A percentile compares a stretch with the other conserved stretches of the same genome.
Evolutionary conservation across 129 eudicot species (phyloP).

Genomic region (Erigeron canadensis): DNA sequence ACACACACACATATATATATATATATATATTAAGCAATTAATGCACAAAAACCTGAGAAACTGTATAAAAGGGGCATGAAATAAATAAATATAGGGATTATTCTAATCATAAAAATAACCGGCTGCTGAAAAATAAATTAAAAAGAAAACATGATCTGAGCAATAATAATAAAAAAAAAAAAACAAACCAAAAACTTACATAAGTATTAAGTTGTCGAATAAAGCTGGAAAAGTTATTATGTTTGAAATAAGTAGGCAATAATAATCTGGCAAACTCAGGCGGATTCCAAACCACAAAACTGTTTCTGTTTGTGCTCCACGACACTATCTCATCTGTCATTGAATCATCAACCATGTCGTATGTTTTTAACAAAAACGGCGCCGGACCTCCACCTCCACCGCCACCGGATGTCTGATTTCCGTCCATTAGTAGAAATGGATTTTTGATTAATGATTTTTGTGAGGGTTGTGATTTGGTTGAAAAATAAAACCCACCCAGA

Average conservation of each 20-base stretch:
- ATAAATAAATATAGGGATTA: too few species aligned
- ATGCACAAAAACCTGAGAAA: background rate
- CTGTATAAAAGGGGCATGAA: too few species aligned
- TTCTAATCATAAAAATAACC: too few species aligned
- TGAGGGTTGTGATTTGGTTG: too few species aligned
- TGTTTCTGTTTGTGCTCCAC: background rate
- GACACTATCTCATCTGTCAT: conserved; percentile 14
- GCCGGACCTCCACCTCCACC: conserved; percentile 74
- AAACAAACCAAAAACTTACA: background rate
- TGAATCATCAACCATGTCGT: conserved; percentile 84
- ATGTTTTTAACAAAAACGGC: conserved; percentile 76
- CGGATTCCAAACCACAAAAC: conserved; percentile 8
- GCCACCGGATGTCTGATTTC: conserved; percentile 31
- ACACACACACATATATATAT: too few species aligned
- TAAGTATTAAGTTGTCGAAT: conserved; percentile 6
- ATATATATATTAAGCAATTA: too few species aligned
- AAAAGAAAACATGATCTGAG: background rate
- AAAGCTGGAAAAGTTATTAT: conserved; percentile 6
- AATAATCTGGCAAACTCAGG: background rate
- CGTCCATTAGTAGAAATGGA: conserved; percentile 40
- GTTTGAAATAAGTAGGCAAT: conserved; percentile 2
- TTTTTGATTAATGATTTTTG: background rate
- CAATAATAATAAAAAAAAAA: background rate
- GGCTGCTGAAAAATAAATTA: background rate
- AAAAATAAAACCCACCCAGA: background rate